Percentiles rank a stretch among this genome's conserved stretches.
Evolutionary conservation across 306 rosid species (phyloP).

Genomic region (Pachyrhizus erosus): DNA sequence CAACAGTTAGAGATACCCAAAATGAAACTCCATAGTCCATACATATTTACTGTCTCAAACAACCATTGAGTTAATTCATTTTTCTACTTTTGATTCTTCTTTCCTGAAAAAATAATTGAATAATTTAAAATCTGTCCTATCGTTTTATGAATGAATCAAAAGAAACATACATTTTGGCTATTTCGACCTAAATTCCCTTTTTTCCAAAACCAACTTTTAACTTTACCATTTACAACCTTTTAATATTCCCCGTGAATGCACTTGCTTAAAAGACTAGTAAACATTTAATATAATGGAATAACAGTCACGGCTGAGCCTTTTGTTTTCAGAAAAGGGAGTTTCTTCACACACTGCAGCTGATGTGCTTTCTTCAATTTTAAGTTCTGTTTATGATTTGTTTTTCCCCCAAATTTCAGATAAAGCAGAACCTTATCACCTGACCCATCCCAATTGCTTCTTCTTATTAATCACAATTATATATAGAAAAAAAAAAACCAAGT

Average conservation of each 20-base stretch:
- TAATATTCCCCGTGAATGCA: slow-evolving; percentile 12
- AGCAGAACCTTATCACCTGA: slow-evolving; percentile 28
- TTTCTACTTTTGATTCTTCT: neutral
- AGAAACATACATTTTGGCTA: neutral
- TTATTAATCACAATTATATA: neutral
- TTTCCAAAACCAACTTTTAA: neutral
- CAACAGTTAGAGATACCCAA: neutral
- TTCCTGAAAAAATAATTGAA: neutral
- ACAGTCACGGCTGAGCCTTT: slow-evolving; percentile 1
- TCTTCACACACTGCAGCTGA: slow-evolving; percentile 20
- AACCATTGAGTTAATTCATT: neutral
- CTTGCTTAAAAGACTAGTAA: slow-evolving; percentile 14
- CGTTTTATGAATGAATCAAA: neutral
- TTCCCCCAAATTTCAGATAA: neutral
- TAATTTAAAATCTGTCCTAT: neutral
- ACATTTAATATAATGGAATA: neutral
- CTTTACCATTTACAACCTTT: neutral
- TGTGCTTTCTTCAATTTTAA: slow-evolving; percentile 28
- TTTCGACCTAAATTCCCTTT: neutral
- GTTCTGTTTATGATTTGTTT: neutral
- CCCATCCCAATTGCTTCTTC: slow-evolving; percentile 28
- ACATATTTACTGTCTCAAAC: neutral
- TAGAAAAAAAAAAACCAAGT: neutral
- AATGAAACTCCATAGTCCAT: slow-evolving; percentile 16
- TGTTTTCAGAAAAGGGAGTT: neutral